These are phyloP conservation scores for Silene latifolia DNA, from an alignment of 148 eudicot genomes.

Conservation along the genomic window DNA sequence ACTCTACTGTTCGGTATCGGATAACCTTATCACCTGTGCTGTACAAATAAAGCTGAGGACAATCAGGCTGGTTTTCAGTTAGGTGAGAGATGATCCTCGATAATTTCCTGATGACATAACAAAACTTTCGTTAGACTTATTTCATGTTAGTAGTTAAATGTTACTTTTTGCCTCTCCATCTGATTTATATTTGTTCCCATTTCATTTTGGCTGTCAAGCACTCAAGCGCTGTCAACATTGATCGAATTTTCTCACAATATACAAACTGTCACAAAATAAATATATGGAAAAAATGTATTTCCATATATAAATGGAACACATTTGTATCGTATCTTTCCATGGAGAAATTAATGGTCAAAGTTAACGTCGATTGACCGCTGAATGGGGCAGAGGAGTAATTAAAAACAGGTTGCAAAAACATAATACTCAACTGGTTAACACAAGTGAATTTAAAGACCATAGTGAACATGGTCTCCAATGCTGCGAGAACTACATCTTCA, in stretches of 20 bases:
- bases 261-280: not conserved
- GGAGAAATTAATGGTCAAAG: not conserved
- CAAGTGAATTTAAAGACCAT: slow-evolving; percentile 58
- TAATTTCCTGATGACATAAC: slow-evolving; percentile 53
- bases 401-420: slow-evolving; percentile 7
- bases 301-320: too few relatives aligned
- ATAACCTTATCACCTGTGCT: slow-evolving; percentile 87
- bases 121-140: slow-evolving; percentile 16
- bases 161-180: not conserved
- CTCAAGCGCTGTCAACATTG: not conserved
- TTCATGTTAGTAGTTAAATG: not conserved
- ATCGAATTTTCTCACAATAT: not conserved
- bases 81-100: slow-evolving; percentile 44
- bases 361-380: not conserved
- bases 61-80: slow-evolving; percentile 53
- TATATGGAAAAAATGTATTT: too few relatives aligned
- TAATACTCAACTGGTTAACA: slow-evolving; percentile 56
- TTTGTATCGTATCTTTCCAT: too few relatives aligned
- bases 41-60: slow-evolving; percentile 93
- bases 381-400: not conserved
- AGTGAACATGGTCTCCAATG: slow-evolving; percentile 71
- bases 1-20: slow-evolving; percentile 57
- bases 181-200: not conserved
- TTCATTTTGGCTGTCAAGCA: too few relatives aligned
- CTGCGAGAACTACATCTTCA: slow-evolving; percentile 45